Percentiles rank a stretch among this genome's conserved stretches.
Evolutionary conservation across 2,329 filamentous ascomycete genomes (phyloP).

Genomic region (Aspergillus calidoustus): DNA sequence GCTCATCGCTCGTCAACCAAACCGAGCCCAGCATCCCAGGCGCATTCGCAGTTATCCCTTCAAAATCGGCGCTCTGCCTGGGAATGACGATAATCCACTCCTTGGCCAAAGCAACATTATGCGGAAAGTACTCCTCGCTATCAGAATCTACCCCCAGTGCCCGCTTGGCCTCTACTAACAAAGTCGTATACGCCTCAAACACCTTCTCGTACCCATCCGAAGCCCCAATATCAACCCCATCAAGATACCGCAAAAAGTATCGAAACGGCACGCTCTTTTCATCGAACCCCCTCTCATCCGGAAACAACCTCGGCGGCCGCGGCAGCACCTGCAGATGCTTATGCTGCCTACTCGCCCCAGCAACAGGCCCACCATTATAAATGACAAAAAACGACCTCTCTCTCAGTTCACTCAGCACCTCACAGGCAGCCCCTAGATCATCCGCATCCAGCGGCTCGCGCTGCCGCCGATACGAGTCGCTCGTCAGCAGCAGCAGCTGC

Average conservation of each 20-base stretch:
- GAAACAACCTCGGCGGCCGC: constrained; percentile 21
- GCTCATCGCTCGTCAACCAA: constrained; percentile 34
- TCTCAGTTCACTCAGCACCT: constrained; percentile 33
- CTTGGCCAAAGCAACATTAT: constrained; percentile 53
- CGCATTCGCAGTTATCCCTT: constrained; percentile 50
- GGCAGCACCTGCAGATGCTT: constrained; percentile 52
- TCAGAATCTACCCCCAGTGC: constrained; percentile 3
- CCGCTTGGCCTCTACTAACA: constrained; percentile 19
- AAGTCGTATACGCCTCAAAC: constrained; percentile 12
- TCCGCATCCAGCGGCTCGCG: constrained; percentile 45
- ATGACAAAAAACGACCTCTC: constrained; percentile 45
- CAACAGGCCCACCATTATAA: constrained; percentile 53
- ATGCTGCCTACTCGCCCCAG: constrained; percentile 54
- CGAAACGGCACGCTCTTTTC: constrained; percentile 12
- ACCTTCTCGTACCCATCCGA: not conserved
- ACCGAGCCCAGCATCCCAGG: constrained; percentile 53
- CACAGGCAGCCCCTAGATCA: constrained; percentile 48
- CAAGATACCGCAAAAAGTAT: constrained; percentile 19
- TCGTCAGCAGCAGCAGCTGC: constrained; percentile 54
- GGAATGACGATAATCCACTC: constrained; percentile 56
- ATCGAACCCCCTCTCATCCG: constrained; percentile 12
- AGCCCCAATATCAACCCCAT: constrained; percentile 1
- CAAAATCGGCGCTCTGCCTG: constrained; percentile 39
- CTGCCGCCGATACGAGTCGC: constrained; percentile 54
- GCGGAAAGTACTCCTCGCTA: constrained; percentile 32